Base-by-base conservation (phyloP, 306 rosid species). In the Ammopiptanthus mongolicus region DNA sequence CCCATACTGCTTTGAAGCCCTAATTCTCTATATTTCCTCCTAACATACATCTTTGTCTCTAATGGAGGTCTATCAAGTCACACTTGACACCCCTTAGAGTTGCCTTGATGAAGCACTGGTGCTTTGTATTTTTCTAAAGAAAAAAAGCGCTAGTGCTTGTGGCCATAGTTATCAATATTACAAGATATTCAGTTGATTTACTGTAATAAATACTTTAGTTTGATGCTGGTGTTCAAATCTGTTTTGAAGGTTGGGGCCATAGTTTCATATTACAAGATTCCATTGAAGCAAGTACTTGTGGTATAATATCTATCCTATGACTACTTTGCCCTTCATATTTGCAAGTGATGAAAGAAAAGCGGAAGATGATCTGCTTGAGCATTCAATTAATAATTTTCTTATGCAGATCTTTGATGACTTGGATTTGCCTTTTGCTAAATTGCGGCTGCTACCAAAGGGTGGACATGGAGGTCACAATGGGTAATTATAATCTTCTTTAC, bases 391-490 rank as follows among this genome's bases (percentile, higher is more conserved):
- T 65, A 53, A 34, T 36, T 80, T 10, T 86, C n/a, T 28, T 76
- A 25, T 50, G 44, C 90, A 95, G 99, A 82, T 95, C 48, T 90
- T 88, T 71, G 99, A 95, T 22, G 99, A 95, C 88, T 61, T 95
- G 76, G 98, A 95, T 86, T 87, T 92, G 78, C 97, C 99, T 3
- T 92, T 95, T 83, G 93, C 88, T 42, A 92, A 92, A 85, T 46
- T 90, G 79, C 87, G 90, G 86, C 73, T 95, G 65, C 84, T 90
- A 86, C 99, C 99, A 28, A 95, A 95, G 85, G 98, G 98, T 28
- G 97, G 98, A 42, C 99, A 92, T 63, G 97, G 99, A 87, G 99
- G 99, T 64, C 99, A 92, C 41, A 92, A 95, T 60, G 97, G 99
- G 97, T 92, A 87, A 82, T 46, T 77, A 53, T 7, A 56, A 33